These are phyloP conservation scores for Globisporangium perplexum DNA, from an alignment of 352 stramenopile genomes.

Conservation along the genomic window DNA sequence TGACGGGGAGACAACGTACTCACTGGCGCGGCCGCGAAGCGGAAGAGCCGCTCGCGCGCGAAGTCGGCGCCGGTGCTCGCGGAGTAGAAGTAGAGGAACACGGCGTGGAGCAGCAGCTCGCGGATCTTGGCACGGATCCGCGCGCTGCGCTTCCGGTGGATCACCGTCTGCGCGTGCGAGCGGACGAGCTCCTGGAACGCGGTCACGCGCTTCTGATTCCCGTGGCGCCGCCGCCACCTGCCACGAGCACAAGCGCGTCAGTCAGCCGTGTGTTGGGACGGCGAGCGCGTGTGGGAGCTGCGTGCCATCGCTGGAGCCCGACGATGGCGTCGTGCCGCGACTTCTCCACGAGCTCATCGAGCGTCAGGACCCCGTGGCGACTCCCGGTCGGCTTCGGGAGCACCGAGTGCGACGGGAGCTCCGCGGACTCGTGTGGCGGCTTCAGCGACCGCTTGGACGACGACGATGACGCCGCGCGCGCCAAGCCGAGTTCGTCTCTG, in stretches of 20 bases:
- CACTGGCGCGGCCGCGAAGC: slow-evolving; percentile 23
- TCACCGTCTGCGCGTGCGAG: slow-evolving; percentile 22
- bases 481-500: neutral
- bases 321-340: slow-evolving; percentile 31
- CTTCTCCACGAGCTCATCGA: slow-evolving; percentile 35
- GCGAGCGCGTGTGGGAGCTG: neutral
- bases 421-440: neutral
- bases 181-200: slow-evolving; percentile 26
- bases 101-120: slow-evolving; percentile 35
- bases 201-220: slow-evolving; percentile 25
- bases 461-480: neutral
- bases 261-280: too few species aligned
- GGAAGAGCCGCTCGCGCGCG: slow-evolving; percentile 26
- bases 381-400: too few species aligned
- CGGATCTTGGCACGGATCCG: slow-evolving; percentile 40
- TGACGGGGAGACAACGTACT: slow-evolving; percentile 9
- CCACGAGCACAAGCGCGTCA: too few species aligned
- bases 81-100: slow-evolving; percentile 41
- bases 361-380: slow-evolving; percentile 11
- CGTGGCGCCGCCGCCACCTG: slow-evolving; percentile 29
- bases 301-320: slow-evolving; percentile 33
- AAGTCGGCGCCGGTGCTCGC: slow-evolving; percentile 24
- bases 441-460: neutral
- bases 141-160: slow-evolving; percentile 20
- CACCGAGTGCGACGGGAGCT: neutral